phyloP scores from a whole-genome alignment of 345 rosid species.

The Eutrema japonicum region DNA sequence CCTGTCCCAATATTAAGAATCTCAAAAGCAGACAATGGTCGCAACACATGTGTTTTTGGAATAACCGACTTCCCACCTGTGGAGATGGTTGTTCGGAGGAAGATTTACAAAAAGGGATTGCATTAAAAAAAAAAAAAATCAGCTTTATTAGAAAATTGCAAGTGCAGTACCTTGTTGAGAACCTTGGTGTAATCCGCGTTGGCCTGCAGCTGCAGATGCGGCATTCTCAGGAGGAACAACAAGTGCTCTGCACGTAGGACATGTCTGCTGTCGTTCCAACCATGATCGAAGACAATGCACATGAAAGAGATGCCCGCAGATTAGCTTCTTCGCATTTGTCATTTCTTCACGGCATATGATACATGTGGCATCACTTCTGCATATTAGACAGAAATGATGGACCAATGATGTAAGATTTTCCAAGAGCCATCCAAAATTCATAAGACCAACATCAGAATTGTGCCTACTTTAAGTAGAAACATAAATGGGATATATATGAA shows the following conservation, averaged over 20 bases:
- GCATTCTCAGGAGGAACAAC: conserved; percentile 88
- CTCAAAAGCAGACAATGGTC: not conserved
- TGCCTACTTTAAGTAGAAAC: conserved; percentile 18
- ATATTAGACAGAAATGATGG: conserved; percentile 33
- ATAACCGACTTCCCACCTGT: not conserved
- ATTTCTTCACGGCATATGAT: conserved; percentile 99
- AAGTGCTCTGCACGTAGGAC: conserved; percentile 96
- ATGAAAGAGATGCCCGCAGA: conserved; percentile 96
- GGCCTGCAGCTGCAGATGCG: conserved; percentile 60
- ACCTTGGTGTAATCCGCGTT: conserved; percentile 59
- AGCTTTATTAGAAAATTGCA: not conserved
- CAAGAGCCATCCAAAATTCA: conserved; percentile 15
- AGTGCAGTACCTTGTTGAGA: conserved; percentile 58
- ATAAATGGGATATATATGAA: conserved; percentile 3
- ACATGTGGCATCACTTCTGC: conserved; percentile 95
- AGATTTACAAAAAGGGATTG: too few relatives aligned
- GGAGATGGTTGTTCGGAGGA: too few relatives aligned
- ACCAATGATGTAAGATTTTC: conserved; percentile 16
- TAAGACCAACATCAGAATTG: not conserved
- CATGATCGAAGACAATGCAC: conserved; percentile 98
- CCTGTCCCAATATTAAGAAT: not conserved
- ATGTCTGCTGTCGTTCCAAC: conserved; percentile 97
- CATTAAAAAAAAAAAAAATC: not conserved
- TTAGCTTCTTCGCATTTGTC: conserved; percentile 88
- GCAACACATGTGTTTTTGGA: not conserved